A percentile compares a stretch with the other conserved stretches of the same genome.
phyloP scores from a whole-genome alignment of 2,329 filamentous ascomycete species.

The Phialophora macrospora region DNA sequence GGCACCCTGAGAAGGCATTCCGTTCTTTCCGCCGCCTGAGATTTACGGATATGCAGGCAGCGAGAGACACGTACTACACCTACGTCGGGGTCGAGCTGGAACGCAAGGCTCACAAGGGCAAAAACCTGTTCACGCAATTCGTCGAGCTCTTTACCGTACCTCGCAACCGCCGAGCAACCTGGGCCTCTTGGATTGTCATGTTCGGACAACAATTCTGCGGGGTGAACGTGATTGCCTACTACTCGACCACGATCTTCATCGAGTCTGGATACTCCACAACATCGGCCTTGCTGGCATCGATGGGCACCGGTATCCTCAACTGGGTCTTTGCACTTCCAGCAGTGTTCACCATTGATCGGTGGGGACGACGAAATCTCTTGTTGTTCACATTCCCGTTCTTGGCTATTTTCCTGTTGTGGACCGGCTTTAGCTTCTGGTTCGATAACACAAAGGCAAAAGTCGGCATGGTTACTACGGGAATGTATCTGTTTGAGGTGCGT shows the following conservation, averaged over 20 bases:
- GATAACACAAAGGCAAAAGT: slow-evolving; percentile 44
- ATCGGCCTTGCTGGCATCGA: slow-evolving; percentile 62
- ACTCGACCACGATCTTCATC: slow-evolving; percentile 67
- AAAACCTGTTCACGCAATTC: slow-evolving; percentile 58
- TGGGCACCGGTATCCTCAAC: slow-evolving; percentile 69
- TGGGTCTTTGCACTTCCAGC: slow-evolving; percentile 69
- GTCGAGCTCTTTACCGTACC: slow-evolving; percentile 65
- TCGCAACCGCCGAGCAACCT: slow-evolving; percentile 65
- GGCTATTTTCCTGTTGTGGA: slow-evolving; percentile 54
- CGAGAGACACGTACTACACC: slow-evolving; percentile 62
- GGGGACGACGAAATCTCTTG: slow-evolving; percentile 66
- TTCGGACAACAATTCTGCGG: slow-evolving; percentile 59
- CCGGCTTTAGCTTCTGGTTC: slow-evolving; percentile 59
- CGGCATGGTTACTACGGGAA: slow-evolving; percentile 52
- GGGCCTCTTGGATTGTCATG: slow-evolving; percentile 67
- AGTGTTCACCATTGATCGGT: slow-evolving; percentile 69
- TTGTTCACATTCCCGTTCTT: slow-evolving; percentile 68
- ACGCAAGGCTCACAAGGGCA: slow-evolving; percentile 55
- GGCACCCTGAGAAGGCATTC: slow-evolving; percentile 54
- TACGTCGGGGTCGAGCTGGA: slow-evolving; percentile 67
- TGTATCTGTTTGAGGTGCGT: slow-evolving; percentile 39
- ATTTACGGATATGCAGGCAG: slow-evolving; percentile 58
- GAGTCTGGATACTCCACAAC: slow-evolving; percentile 59
- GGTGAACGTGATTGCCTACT: slow-evolving; percentile 65
- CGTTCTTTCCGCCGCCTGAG: slow-evolving; percentile 56